These are phyloP conservation scores for Tuber indicum DNA, from an alignment of 495 filamentous ascomycete genomes.

Conservation along the genomic window DNA sequence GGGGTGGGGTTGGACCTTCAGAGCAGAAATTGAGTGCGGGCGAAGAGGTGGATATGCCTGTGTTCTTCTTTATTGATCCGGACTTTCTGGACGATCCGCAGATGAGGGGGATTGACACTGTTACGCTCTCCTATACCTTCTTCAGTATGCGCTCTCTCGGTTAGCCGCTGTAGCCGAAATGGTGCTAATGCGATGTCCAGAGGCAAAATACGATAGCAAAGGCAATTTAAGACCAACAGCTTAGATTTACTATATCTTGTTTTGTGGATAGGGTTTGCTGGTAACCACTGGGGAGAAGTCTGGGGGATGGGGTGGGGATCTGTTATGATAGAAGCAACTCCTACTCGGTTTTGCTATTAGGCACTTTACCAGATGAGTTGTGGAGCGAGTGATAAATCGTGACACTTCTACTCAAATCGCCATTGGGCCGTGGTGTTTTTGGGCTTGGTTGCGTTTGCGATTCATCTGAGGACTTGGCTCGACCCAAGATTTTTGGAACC, in stretches of 20 bases:
- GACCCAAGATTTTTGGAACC: background rate
- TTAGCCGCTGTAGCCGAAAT: constrained; percentile 8
- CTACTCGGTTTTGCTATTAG: background rate
- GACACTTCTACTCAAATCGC: background rate
- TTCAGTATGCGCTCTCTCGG: constrained; percentile 65
- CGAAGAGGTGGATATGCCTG: constrained; percentile 98
- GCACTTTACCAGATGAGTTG: background rate
- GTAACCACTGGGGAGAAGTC: background rate
- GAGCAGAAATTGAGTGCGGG: constrained; percentile 85
- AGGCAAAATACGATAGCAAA: constrained; percentile 81
- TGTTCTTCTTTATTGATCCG: constrained; percentile 98
- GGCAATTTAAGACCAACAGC: constrained; percentile 46
- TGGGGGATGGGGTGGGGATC: background rate
- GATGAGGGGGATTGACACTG: constrained; percentile 88
- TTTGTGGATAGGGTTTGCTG: background rate
- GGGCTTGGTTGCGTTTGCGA: background rate
- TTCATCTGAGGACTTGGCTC: background rate
- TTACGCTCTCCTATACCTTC: constrained; percentile 95
- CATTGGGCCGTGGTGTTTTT: background rate
- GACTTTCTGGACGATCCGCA: constrained; percentile 85
- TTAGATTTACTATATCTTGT: constrained; percentile 12
- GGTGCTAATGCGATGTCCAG: constrained; percentile 48
- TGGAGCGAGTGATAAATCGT: background rate
- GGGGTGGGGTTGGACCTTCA: background rate
- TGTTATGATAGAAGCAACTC: background rate